These are phyloP conservation scores for Calonectria honghensis DNA, from an alignment of 2,329 filamentous ascomycete species.

Conservation along the genomic window DNA sequence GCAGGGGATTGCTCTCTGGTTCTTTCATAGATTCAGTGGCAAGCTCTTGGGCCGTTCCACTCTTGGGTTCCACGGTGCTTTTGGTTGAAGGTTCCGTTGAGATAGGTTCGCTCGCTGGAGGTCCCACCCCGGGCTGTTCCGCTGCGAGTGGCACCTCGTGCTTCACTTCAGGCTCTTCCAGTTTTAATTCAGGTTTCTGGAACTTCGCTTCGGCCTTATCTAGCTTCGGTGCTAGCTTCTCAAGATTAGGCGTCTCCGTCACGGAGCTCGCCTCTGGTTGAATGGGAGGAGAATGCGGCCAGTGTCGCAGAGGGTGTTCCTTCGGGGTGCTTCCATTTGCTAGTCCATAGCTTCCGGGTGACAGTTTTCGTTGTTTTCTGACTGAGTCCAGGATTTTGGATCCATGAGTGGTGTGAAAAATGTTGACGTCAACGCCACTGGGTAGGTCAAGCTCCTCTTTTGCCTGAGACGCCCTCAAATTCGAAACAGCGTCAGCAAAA, in stretches of 20 bases:
- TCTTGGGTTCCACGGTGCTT: slow-evolving; percentile 21
- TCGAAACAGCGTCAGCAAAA: slow-evolving; percentile 39
- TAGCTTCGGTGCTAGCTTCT: slow-evolving; percentile 31
- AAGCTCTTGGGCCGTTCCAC: slow-evolving; percentile 43
- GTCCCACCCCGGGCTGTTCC: slow-evolving; percentile 16
- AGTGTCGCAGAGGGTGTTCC: slow-evolving; percentile 62
- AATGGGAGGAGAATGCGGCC: slow-evolving; percentile 56
- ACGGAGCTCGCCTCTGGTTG: slow-evolving; percentile 34
- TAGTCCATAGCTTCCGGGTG: slow-evolving; percentile 32
- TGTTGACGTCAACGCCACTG: slow-evolving; percentile 65
- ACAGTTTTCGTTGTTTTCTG: slow-evolving; percentile 53
- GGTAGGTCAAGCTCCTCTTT: slow-evolving; percentile 60
- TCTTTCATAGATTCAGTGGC: slow-evolving; percentile 55
- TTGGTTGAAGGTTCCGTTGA: slow-evolving; percentile 26
- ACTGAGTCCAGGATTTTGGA: slow-evolving; percentile 66
- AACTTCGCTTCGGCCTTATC: slow-evolving; percentile 14
- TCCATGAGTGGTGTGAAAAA: slow-evolving; percentile 69
- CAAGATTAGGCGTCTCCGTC: slow-evolving; percentile 22
- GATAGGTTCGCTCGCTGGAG: not conserved
- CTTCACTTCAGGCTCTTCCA: slow-evolving; percentile 24
- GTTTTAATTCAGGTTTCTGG: slow-evolving; percentile 11
- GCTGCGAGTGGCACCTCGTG: not conserved
- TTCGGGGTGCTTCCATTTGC: slow-evolving; percentile 54
- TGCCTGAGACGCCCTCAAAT: slow-evolving; percentile 37
- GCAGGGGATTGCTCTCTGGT: slow-evolving; percentile 42